phyloP scores from a whole-genome alignment of 2,329 filamentous ascomycete species.

The Elsinoe perseae region DNA sequence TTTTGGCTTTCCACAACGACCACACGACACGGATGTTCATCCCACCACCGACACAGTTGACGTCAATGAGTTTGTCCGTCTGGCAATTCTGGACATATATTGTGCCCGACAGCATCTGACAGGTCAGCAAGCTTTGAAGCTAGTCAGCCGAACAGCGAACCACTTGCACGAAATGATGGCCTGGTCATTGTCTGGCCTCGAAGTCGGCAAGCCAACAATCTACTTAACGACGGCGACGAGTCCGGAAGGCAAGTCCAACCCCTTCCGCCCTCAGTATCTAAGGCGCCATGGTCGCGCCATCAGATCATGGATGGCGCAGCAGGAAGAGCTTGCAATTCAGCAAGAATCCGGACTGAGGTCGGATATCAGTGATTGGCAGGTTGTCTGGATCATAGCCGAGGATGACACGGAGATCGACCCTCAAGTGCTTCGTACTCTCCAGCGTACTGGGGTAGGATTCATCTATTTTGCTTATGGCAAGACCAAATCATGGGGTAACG shows the following conservation, averaged over 20 bases:
- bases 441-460: background rate
- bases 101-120: background rate
- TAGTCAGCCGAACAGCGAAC: background rate
- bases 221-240: background rate
- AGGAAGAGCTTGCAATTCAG: background rate
- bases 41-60: background rate
- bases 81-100: background rate
- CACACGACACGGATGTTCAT: background rate
- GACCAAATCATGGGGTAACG: background rate
- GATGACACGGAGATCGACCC: background rate
- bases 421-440: background rate
- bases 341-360: background rate
- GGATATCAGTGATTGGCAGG: background rate
- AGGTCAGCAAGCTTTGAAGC: background rate
- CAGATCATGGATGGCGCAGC: background rate
- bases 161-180: background rate
- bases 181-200: background rate
- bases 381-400: constrained; percentile 1
- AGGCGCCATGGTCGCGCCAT: background rate
- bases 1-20: background rate
- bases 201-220: background rate
- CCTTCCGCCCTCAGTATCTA: background rate
- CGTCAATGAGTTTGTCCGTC: background rate
- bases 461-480: background rate
- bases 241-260: background rate